Percentiles rank a stretch among this genome's conserved stretches.
phyloP scores from a whole-genome alignment of 2,329 filamentous ascomycete genomes.

The Xylaria arbuscula region DNA sequence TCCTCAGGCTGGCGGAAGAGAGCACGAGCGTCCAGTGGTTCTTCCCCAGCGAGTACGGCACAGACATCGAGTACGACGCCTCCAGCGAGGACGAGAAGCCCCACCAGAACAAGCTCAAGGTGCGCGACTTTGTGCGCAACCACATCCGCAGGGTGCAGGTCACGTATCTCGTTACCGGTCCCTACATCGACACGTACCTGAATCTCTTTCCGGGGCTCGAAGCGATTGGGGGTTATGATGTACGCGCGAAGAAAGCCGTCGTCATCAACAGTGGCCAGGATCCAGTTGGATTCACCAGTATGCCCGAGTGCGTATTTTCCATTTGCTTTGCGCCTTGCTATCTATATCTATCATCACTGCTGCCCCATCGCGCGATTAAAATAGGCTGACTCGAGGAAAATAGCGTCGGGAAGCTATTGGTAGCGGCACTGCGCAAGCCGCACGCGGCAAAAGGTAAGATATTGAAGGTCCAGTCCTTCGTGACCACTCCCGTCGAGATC shows the following conservation, averaged over 20 bases:
- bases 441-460: conserved; percentile 64
- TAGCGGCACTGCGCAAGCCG: conserved; percentile 69
- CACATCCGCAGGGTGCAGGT: conserved; percentile 60
- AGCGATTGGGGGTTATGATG: conserved; percentile 68
- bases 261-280: conserved; percentile 71
- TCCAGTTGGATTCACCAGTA: conserved; percentile 74
- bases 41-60: conserved; percentile 70
- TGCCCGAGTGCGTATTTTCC: conserved; percentile 69
- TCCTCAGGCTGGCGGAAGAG: conserved; percentile 65
- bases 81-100: conserved; percentile 66
- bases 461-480: conserved; percentile 77
- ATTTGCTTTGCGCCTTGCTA: neutral
- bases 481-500: conserved; percentile 70
- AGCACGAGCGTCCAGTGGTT: conserved; percentile 63
- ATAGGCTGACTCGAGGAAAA: conserved; percentile 17
- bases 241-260: conserved; percentile 65
- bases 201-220: conserved; percentile 52
- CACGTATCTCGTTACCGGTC: conserved; percentile 72
- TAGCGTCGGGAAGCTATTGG: conserved; percentile 74
- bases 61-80: conserved; percentile 65
- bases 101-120: conserved; percentile 71
- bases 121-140: conserved; percentile 64
- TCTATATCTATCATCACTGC: neutral
- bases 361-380: neutral
- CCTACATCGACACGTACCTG: conserved; percentile 68